Evolutionary conservation across 345 rosid species (phyloP), one percentile per base, ranked within the genome.

Genomic region (Xanthoceras sorbifolium): DNA sequence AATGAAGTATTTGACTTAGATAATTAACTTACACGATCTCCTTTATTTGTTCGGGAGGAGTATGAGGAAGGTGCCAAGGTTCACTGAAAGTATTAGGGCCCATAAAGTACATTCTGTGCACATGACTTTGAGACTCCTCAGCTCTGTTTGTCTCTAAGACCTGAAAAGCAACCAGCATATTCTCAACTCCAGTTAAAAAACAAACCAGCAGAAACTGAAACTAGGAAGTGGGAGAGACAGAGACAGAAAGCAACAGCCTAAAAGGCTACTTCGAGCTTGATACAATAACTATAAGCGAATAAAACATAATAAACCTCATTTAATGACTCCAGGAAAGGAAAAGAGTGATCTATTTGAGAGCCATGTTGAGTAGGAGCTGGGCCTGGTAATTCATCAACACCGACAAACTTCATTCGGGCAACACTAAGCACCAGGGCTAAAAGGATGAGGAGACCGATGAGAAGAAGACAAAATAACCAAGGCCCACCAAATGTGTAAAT

Each of bases 401-500:
- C 99, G 55, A 92, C 97, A 83, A 91, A 93, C 86, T 94, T 96
- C 94, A 96, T 94, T 77, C 98, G 86, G 52, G 99, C 99, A 81
- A 96, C 98, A 82, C 99, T 96, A 68, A 96, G 97, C 76, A 96
- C 97, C 83, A 96, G 78, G 8, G 99, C 97, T 80, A 96, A 87
- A 73, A 96, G 95, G 82, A 96, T 82, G 72, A 96, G 91, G 71
- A 96, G 97, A 78, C 93, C 97, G 75, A 94, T 48, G 48, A 96
- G 92, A 80, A 93, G 87, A 83, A 96, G 90, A 84, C 95, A 84
- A 80, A 96, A 96, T 74, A 96, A 81, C 99, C 98, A 93, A 52
- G 98, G 99, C 72, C 99, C 99, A 52, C 99, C 99, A 89, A 96
- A 93, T 50, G 99, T 93, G 86, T 93, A 90, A 79, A 96, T 92